Conservation (phyloP, 2,329 filamentous ascomycete species). For the Pseudogymnoascus sp. region DNA sequence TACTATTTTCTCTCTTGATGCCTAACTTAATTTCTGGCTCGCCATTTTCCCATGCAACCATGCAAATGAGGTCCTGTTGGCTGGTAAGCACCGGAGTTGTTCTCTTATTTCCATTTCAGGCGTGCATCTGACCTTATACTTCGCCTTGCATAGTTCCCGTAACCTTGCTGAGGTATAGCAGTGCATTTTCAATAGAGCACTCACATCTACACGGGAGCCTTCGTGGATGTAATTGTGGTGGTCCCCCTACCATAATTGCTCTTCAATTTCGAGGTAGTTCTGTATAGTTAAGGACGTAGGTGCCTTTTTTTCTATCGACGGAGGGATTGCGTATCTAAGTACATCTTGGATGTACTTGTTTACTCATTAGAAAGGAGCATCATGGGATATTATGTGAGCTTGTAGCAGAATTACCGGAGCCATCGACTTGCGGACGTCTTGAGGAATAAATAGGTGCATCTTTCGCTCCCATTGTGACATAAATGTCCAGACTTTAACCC, state of each 20-base stretch:
- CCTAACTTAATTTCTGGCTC: slow-evolving; percentile 15
- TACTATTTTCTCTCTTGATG: slow-evolving; percentile 17
- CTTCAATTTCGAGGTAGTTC: slow-evolving; percentile 16
- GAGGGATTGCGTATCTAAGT: slow-evolving; percentile 14
- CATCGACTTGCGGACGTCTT: slow-evolving; percentile 16
- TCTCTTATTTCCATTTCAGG: slow-evolving; percentile 10
- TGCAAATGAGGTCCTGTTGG: slow-evolving; percentile 15
- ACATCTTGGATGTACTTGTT: slow-evolving; percentile 16
- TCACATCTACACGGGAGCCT: slow-evolving; percentile 16
- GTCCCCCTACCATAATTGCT: slow-evolving; percentile 14
- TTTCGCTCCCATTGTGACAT: slow-evolving; percentile 12
- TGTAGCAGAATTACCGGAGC: slow-evolving; percentile 14
- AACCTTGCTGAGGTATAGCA: slow-evolving; percentile 17
- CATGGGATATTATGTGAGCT: slow-evolving; percentile 14
- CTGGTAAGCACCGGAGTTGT: slow-evolving; percentile 12
- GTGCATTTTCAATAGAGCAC: slow-evolving; percentile 17
- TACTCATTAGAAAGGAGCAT: slow-evolving; percentile 17
- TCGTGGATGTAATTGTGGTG: slow-evolving; percentile 16
- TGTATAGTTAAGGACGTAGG: slow-evolving; percentile 16
- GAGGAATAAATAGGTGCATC: slow-evolving; percentile 13
- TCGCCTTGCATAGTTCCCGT: slow-evolving; percentile 17
- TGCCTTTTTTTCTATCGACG: slow-evolving; percentile 16
- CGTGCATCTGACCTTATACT: slow-evolving; percentile 17
- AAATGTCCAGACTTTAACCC: slow-evolving; percentile 12
- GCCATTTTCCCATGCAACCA: slow-evolving; percentile 16